Evolutionary conservation across 768 basidiomycete genomes (phyloP).

Genomic region (Fomitopsis pulvina): DNA sequence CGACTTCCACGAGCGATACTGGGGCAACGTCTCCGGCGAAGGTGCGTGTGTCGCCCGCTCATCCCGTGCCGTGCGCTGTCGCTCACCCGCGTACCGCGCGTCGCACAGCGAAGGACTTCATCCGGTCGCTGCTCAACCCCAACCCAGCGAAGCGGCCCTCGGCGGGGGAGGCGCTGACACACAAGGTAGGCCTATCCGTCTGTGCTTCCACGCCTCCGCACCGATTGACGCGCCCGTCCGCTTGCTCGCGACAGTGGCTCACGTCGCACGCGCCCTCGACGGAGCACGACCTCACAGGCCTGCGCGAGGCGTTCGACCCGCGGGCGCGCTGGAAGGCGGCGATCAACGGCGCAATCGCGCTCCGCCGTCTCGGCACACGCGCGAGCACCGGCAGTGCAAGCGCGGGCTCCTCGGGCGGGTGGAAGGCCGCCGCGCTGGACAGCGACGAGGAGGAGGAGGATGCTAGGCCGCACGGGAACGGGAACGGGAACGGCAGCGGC

Average conservation of each 20-base stretch:
- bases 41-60: slow-evolving; percentile 37
- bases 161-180: slow-evolving; percentile 59
- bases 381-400: slow-evolving; percentile 16
- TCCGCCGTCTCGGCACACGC: slow-evolving; percentile 22
- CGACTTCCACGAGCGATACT: slow-evolving; percentile 91
- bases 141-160: slow-evolving; percentile 70
- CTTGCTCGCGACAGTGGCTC: slow-evolving; percentile 52
- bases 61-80: neutral
- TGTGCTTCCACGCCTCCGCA: neutral
- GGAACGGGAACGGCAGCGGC: neutral
- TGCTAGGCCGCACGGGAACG: slow-evolving; percentile 6
- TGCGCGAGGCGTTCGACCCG: slow-evolving; percentile 81
- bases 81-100: neutral
- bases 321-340: slow-evolving; percentile 68
- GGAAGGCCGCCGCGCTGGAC: slow-evolving; percentile 18
- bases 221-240: neutral
- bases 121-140: slow-evolving; percentile 60
- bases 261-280: slow-evolving; percentile 55
- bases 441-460: slow-evolving; percentile 29
- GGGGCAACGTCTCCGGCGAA: slow-evolving; percentile 80
- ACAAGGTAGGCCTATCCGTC: slow-evolving; percentile 43
- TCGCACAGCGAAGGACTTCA: slow-evolving; percentile 74
- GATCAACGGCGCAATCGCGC: slow-evolving; percentile 45
- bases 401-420: slow-evolving; percentile 24
- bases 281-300: slow-evolving; percentile 71